phyloP scores from a whole-genome alignment of 1,284 basidiomycete genomes.

The Rhizoctonia solani region DNA sequence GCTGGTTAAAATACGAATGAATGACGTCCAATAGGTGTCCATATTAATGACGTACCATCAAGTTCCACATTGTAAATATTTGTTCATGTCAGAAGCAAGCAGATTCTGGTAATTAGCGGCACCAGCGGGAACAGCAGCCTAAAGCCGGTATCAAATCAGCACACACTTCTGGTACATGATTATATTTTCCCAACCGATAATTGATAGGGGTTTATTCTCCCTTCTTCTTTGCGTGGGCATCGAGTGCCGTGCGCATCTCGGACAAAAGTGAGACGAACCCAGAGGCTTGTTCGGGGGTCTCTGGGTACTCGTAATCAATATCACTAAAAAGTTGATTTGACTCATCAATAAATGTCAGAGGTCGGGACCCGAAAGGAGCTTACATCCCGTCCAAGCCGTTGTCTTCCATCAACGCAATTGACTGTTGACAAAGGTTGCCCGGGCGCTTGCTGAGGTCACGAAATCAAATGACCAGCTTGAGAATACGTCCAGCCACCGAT shows the following conservation, averaged over 20 bases:
- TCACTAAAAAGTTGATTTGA: too few relatives aligned
- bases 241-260: slow-evolving; percentile 22
- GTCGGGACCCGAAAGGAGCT: too few relatives aligned
- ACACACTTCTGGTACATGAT: too few relatives aligned
- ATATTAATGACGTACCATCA: slow-evolving; percentile 51
- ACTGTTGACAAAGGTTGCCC: slow-evolving; percentile 51
- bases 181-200: slow-evolving; percentile 18
- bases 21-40: not conserved
- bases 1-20: slow-evolving; percentile 76
- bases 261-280: slow-evolving; percentile 27
- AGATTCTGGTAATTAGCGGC: slow-evolving; percentile 50
- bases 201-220: slow-evolving; percentile 33
- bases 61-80: slow-evolving; percentile 57
- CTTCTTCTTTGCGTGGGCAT: slow-evolving; percentile 16
- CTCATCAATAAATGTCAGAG: too few relatives aligned
- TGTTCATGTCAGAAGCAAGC: slow-evolving; percentile 53
- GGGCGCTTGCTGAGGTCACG: slow-evolving; percentile 42
- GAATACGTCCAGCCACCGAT: slow-evolving; percentile 45
- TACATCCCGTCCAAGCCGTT: slow-evolving; percentile 56
- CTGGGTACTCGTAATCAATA: slow-evolving; percentile 41
- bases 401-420: slow-evolving; percentile 56
- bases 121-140: slow-evolving; percentile 53
- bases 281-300: not conserved
- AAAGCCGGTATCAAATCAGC: too few relatives aligned
- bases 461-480: slow-evolving; percentile 33